phyloP scores from a whole-genome alignment of 331 rosid genomes.

The Stylosanthes scabra region DNA sequence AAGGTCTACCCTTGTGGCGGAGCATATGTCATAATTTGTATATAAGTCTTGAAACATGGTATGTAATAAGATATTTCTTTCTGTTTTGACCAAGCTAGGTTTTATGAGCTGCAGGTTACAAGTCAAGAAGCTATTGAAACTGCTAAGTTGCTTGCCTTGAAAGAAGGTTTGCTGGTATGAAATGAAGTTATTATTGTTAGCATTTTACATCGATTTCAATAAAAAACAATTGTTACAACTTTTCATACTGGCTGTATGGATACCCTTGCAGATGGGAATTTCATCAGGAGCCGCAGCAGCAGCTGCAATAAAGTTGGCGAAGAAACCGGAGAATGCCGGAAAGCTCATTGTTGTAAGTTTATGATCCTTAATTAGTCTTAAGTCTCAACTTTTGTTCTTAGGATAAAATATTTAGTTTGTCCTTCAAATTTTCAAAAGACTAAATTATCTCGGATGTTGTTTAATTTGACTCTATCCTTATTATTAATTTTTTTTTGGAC shows the following conservation, averaged over 20 bases:
- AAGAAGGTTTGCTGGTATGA: constrained; percentile 83
- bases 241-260: background rate
- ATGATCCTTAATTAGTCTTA: constrained; percentile 10
- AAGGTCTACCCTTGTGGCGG: too few relatives aligned
- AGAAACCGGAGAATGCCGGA: constrained; percentile 72
- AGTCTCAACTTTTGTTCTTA: too few relatives aligned
- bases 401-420: too few relatives aligned
- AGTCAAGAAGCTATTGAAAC: constrained; percentile 79
- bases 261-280: constrained; percentile 65
- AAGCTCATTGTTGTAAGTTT: constrained; percentile 76
- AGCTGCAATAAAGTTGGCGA: constrained; percentile 73
- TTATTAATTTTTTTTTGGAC: too few relatives aligned
- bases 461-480: too few relatives aligned
- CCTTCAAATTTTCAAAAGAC: too few relatives aligned
- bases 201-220: background rate
- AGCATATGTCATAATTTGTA: too few relatives aligned
- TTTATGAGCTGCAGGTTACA: constrained; percentile 54
- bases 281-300: constrained; percentile 93
- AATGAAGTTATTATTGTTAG: constrained; percentile 3
- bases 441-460: too few relatives aligned
- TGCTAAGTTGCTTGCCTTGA: constrained; percentile 66
- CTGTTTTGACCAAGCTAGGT: constrained; percentile 23
- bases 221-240: background rate
- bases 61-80: background rate
- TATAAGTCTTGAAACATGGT: too few relatives aligned